A percentile compares a stretch with the other conserved stretches of the same genome.
phyloP scores from a whole-genome alignment of 1,139 yeast genomes.

The Yarrowia galli region DNA sequence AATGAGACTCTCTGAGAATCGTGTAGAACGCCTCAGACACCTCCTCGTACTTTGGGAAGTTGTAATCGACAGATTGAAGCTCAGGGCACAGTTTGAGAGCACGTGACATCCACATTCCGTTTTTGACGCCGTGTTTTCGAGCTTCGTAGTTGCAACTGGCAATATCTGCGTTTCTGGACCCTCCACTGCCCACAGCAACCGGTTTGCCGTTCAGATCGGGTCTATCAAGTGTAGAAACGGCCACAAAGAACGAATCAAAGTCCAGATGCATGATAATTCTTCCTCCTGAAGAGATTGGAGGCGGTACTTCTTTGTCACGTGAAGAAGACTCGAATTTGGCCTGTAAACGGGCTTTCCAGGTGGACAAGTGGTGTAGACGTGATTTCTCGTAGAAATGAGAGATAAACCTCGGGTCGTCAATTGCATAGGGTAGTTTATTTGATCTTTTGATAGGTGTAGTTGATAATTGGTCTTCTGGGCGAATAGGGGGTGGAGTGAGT shows the following conservation, averaged over 20 bases:
- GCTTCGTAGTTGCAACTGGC: slow-evolving; percentile 94
- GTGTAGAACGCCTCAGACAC: slow-evolving; percentile 64
- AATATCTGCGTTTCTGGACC: slow-evolving; percentile 62
- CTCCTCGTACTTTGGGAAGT: slow-evolving; percentile 74
- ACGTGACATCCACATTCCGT: slow-evolving; percentile 86
- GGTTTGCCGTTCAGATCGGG: slow-evolving; percentile 64
- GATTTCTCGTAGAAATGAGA: slow-evolving; percentile 77
- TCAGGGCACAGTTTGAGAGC: slow-evolving; percentile 74
- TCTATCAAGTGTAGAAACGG: slow-evolving; percentile 71
- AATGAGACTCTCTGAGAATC: slow-evolving; percentile 52
- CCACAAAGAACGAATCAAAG: slow-evolving; percentile 92
- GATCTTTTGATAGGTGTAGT: not conserved
- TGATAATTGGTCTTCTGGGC: not conserved
- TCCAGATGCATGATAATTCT: slow-evolving; percentile 75
- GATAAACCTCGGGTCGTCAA: slow-evolving; percentile 73
- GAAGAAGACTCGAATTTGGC: slow-evolving; percentile 62
- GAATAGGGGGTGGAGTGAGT: not conserved
- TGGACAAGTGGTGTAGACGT: slow-evolving; percentile 83
- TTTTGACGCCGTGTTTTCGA: slow-evolving; percentile 70
- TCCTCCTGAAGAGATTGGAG: not conserved
- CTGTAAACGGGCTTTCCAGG: slow-evolving; percentile 83
- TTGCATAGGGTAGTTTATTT: slow-evolving; percentile 53
- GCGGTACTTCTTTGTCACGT: slow-evolving; percentile 42
- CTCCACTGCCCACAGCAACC: slow-evolving; percentile 64
- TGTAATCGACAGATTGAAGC: slow-evolving; percentile 68